These are phyloP conservation scores for Cubamyces sp. DNA, from an alignment of 768 basidiomycete genomes.

Conservation along the genomic window DNA sequence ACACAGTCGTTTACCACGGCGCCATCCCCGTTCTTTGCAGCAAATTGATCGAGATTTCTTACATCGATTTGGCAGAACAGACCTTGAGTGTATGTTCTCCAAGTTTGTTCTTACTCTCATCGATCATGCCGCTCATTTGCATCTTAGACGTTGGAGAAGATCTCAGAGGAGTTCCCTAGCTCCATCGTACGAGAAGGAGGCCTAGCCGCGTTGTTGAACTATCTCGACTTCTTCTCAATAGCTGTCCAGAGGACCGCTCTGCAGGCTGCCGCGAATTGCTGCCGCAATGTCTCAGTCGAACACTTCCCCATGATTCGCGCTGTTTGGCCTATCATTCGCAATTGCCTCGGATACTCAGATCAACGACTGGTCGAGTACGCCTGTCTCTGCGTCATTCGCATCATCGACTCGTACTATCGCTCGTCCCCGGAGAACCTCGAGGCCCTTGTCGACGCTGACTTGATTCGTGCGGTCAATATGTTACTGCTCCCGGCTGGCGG, in stretches of 20 bases:
- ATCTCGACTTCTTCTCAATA: conserved; percentile 98
- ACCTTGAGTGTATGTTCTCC: conserved; percentile 83
- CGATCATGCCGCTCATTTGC: conserved; percentile 22
- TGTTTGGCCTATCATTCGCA: conserved; percentile 91
- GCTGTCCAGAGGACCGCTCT: conserved; percentile 96
- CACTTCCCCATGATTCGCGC: conserved; percentile 88
- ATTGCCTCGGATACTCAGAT: conserved; percentile 89
- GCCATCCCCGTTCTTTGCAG: conserved; percentile 97
- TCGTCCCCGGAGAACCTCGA: conserved; percentile 86
- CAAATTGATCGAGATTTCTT: conserved; percentile 95
- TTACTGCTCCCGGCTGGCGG: conserved; percentile 86
- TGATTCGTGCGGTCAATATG: conserved; percentile 82
- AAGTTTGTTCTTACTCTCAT: conserved; percentile 22
- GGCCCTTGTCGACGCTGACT: conserved; percentile 74
- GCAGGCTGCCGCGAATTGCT: conserved; percentile 96
- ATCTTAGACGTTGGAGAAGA: conserved; percentile 92
- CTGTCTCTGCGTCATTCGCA: conserved; percentile 91
- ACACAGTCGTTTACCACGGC: conserved; percentile 97
- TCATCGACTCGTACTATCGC: conserved; percentile 90
- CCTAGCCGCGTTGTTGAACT: conserved; percentile 88
- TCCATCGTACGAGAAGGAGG: conserved; percentile 97
- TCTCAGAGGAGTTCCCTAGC: conserved; percentile 95
- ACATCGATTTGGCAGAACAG: conserved; percentile 98
- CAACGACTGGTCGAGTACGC: conserved; percentile 98
- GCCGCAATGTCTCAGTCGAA: conserved; percentile 88